Evolutionary conservation across 2,329 filamentous ascomycete genomes (phyloP), one percentile per base, ranked within the genome.

Genomic region (Aaosphaeria arxii): DNA sequence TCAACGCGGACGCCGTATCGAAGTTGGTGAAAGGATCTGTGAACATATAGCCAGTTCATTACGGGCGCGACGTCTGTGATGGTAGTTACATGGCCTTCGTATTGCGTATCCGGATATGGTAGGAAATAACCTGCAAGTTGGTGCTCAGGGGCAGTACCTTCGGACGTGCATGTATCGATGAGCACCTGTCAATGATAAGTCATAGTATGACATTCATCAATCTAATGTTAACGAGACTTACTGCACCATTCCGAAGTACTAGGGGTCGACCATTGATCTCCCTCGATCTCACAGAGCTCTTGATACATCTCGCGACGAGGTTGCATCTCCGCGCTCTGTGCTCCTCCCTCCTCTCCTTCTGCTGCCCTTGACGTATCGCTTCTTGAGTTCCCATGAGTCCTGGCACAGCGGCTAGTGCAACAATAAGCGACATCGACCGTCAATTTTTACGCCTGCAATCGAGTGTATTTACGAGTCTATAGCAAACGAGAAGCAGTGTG

Each of bases 81-180:
- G 7, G 76, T 77, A 1, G 74, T 76, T 1, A 80, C 78, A 11
- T 80, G 68, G 1, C 78, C 78, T 42, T 77, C 68, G 3, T 74
- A 70, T 7, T 73, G 68, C 11, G 70, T 67, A 36, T 77, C 75
- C 5, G 80, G 79, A 50, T 82, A 82, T 11, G 73, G 71, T 6
- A 82, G 78, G 55, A 77, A 82, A 56, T 82, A 82, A 2, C 78
- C 77, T 30, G 75, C 69, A 31, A 36, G 9, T 36, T 36, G 33
- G n/a, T 36, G 33, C n/a, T n/a, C 33, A 9, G n/a, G n/a, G 7
- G 33, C 7, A 9, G 33, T 36, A 9, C 33, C 33, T 9, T 36
- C 33, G n/a, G n/a, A 9, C n/a, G 33, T 36, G 33, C 33, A 36
- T 36, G 33, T 36, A 66, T 77, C 74, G 49, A 82, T 71, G 71